These are phyloP conservation scores for Eugenia klotzschiana DNA, from an alignment of 441 rosid genomes.

Conservation along the genomic window DNA sequence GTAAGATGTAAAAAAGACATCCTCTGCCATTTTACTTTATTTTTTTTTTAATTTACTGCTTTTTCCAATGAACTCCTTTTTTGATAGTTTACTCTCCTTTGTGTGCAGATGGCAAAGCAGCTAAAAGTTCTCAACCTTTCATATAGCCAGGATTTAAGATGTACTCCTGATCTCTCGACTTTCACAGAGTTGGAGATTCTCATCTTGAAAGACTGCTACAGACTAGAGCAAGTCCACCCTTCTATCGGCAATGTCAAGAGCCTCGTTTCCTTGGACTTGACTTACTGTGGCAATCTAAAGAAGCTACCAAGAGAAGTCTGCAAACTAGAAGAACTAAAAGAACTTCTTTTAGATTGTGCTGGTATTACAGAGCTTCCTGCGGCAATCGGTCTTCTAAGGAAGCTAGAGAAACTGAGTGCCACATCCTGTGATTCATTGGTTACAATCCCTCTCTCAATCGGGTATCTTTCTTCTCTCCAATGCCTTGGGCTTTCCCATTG, in stretches of 20 bases:
- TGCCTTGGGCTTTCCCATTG: background rate
- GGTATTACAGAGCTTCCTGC: too few species aligned
- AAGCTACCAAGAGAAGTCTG: too few species aligned
- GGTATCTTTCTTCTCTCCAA: background rate
- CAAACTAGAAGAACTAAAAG: too few species aligned
- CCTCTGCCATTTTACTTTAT: background rate
- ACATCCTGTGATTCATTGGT: background rate
- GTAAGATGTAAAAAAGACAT: background rate
- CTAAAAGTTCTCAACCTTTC: fast-evolving
- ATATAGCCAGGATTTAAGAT: fast-evolving
- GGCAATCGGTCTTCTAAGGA: too few species aligned
- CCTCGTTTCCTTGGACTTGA: too few species aligned
- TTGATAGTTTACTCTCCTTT: fast-evolving
- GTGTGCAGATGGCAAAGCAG: background rate
- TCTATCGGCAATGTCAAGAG: too few species aligned
- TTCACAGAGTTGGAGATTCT: background rate
- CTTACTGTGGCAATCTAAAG: too few species aligned
- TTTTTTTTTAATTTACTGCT: too few species aligned
- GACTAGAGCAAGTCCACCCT: background rate
- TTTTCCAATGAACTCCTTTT: too few species aligned
- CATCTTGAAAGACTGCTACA: fast-evolving
- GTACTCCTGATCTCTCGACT: background rate
- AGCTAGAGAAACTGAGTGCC: too few species aligned
- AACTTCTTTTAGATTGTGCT: too few species aligned
- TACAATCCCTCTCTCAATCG: too few species aligned